Evolutionary conservation across 140 eudicot species (phyloP), one percentile per base, ranked within the genome.

Genomic region (Ambrosia hybrid): DNA sequence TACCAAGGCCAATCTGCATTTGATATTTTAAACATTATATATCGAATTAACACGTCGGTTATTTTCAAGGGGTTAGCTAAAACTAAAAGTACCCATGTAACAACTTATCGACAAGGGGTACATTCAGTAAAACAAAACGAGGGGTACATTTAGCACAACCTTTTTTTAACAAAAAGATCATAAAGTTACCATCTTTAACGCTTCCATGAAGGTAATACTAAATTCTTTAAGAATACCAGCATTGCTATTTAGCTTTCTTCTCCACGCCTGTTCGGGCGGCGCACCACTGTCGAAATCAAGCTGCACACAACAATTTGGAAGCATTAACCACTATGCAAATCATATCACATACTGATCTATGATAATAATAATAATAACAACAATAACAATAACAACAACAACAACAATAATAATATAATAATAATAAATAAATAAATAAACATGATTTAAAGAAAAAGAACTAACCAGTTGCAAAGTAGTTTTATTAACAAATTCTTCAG

Each of bases 231-330:
- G 96, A 68, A 86, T 83, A 67, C 91, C 81, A 74, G 96, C 96
- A 71, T 89, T 83, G 78, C 91, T 82, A 72, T 92, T 87, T 70
- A 92, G 78, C 55, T 80, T 89, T 80, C 98, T 83, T 72, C 98
- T 87, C 98, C 94, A 89, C 15, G 98, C 96, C 37, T 92, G 96
- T 72, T 79, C 77, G 1, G 98, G 96, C 3, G 98, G 98, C 12
- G 86, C 88, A 59, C 96, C 96, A 70, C 96, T 79, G 65, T 92
- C 96, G 70, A 79, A 81, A 83, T 89, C 96, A 67, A 92, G 77
- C 96, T 92, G 78, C 77, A 71, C 43, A 46, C 56, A 79, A 71
- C 2, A 52, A 67, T 43, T 15, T 5, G 3, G 15, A 66, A 66
- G 39, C 36, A 41, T 45, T 15, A 65, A 66, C 55, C 41, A 37